Evolutionary conservation across 1,139 yeast genomes (phyloP).

Genomic region (Casaregolazyma lundiana): DNA sequence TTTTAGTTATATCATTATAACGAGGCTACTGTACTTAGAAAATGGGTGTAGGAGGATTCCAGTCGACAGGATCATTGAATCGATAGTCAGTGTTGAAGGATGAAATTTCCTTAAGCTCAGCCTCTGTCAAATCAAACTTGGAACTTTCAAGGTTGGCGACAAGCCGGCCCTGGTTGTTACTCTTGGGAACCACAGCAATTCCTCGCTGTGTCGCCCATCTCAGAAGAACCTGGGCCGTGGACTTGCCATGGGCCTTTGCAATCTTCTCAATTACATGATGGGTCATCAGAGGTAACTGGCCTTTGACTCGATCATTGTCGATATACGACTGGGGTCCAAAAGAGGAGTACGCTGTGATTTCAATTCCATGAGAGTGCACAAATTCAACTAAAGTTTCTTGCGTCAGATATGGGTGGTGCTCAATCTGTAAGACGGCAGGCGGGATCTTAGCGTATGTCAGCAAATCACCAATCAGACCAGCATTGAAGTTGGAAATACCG

Average conservation of each 20-base stretch:
- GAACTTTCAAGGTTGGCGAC: conserved; percentile 52
- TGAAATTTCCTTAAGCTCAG: conserved; percentile 41
- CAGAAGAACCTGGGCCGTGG: conserved; percentile 57
- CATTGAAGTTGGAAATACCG: conserved; percentile 54
- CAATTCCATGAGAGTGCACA: conserved; percentile 47
- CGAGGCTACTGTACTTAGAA: no score
- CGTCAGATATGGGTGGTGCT: conserved; percentile 63
- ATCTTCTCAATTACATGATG: conserved; percentile 32
- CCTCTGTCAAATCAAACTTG: conserved; percentile 50
- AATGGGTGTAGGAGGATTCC: conserved; percentile 46
- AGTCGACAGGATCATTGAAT: conserved; percentile 81
- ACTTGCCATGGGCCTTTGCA: conserved; percentile 22
- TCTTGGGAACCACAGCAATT: conserved; percentile 65
- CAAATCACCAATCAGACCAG: conserved; percentile 46
- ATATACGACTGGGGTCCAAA: conserved; percentile 32
- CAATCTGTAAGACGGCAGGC: conserved; percentile 69
- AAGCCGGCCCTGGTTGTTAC: conserved; percentile 53
- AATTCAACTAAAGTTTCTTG: conserved; percentile 58
- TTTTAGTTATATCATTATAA: no score
- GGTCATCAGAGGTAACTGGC: conserved; percentile 52
- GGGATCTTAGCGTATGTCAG: conserved; percentile 41
- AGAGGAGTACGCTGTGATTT: conserved; percentile 67
- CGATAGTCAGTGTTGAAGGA: conserved; percentile 63
- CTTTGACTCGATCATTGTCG: conserved; percentile 38
- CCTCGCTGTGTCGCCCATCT: conserved; percentile 71